Conservation (phyloP, 352 stramenopile genomes). For the Globisporangium echinulatum region DNA sequence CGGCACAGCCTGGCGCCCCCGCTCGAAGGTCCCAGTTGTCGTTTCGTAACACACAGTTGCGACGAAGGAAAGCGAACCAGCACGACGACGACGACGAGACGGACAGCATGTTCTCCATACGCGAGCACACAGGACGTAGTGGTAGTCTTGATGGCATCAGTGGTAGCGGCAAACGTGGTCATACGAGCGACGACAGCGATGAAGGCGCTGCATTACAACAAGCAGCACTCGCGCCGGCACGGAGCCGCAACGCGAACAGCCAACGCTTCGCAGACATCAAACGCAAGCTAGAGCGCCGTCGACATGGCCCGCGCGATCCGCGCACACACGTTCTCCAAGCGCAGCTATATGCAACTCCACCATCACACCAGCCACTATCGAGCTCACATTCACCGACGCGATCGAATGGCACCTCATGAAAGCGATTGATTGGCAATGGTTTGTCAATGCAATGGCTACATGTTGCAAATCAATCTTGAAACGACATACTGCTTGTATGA, state of each 20-base stretch:
- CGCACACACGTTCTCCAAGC: conserved; percentile 45
- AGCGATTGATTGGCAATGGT: too few relatives aligned
- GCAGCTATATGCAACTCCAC: conserved; percentile 11
- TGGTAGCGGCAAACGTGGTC: background rate
- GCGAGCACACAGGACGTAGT: background rate
- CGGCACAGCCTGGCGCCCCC: background rate
- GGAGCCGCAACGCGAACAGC: conserved; percentile 29
- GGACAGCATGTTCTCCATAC: background rate
- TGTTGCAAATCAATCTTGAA: too few relatives aligned
- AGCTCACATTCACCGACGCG: too few relatives aligned
- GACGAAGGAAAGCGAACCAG: background rate
- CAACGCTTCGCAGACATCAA: conserved; percentile 35
- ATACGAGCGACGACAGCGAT: background rate
- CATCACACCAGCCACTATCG: too few relatives aligned
- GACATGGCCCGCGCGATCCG: conserved; percentile 24
- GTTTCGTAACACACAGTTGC: too few relatives aligned
- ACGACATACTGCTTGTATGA: too few relatives aligned
- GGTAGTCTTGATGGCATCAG: background rate
- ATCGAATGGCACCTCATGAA: too few relatives aligned
- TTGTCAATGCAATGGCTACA: too few relatives aligned
- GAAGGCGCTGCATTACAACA: background rate
- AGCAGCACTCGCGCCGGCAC: background rate
- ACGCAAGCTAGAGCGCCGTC: conserved; percentile 21
- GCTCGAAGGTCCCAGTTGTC: too few relatives aligned
- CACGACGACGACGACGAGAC: background rate